Percentiles rank a stretch among this genome's conserved stretches.
These are phyloP conservation scores for Suillus placidus DNA, from an alignment of 768 basidiomycete genomes.

Conservation along the genomic window DNA sequence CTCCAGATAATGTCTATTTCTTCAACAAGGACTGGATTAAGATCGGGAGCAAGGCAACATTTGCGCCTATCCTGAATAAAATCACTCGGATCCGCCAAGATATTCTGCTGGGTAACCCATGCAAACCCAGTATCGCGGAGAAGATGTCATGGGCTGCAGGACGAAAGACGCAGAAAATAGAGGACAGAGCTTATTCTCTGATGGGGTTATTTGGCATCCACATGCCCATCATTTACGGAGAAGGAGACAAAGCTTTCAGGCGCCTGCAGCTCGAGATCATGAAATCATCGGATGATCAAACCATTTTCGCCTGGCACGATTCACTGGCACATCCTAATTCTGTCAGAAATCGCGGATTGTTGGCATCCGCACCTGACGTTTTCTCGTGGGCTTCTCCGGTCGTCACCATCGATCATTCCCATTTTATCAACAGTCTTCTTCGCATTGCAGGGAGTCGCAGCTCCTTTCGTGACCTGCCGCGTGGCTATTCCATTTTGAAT, in stretches of 20 bases:
- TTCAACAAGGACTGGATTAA: conserved; percentile 18
- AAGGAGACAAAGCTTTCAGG: conserved; percentile 21
- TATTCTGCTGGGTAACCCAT: conserved; percentile 6
- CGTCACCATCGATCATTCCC: conserved; percentile 4
- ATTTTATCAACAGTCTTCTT: neutral
- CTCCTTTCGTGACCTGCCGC: neutral
- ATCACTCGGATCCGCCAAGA: conserved; percentile 14
- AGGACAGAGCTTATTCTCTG: conserved; percentile 33
- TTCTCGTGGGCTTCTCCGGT: neutral
- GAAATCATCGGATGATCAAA: conserved; percentile 15
- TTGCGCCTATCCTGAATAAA: neutral
- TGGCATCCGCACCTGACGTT: conserved; percentile 12
- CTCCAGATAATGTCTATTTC: conserved; percentile 19
- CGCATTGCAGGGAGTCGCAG: neutral
- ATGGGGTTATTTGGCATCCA: conserved; percentile 22
- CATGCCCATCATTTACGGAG: conserved; percentile 23
- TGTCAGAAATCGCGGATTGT: conserved; percentile 4
- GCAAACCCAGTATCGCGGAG: conserved; percentile 18
- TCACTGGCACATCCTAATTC: neutral
- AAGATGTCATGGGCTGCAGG: conserved; percentile 33
- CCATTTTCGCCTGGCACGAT: conserved; percentile 17
- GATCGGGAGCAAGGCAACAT: conserved; percentile 11
- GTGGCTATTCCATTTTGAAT: conserved; percentile 6
- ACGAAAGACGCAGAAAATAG: conserved; percentile 31
- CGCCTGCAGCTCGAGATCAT: conserved; percentile 20